Conservation (phyloP, 768 basidiomycete genomes). For the Lactarius hatsudake region DNA sequence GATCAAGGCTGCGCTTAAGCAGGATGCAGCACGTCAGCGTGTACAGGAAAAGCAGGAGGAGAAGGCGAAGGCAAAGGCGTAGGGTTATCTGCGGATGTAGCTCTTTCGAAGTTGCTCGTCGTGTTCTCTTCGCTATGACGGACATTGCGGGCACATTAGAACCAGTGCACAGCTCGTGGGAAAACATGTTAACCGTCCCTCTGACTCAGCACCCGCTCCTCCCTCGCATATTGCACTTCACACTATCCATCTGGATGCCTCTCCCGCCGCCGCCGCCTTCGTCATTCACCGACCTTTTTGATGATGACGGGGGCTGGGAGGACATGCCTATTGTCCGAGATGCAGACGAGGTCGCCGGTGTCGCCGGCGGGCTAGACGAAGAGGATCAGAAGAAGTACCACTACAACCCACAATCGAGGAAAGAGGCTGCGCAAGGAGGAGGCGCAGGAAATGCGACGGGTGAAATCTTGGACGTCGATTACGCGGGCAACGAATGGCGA, state of each 20-base stretch:
- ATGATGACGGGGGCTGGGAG: slow-evolving; percentile 79
- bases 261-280: slow-evolving; percentile 1
- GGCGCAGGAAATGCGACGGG: slow-evolving; percentile 78
- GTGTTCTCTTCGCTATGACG: not conserved
- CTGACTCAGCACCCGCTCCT: not conserved
- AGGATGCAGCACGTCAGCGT: slow-evolving; percentile 65
- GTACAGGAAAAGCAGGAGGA: slow-evolving; percentile 56
- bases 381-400: slow-evolving; percentile 85
- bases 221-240: slow-evolving; percentile 1
- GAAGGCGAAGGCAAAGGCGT: slow-evolving; percentile 30
- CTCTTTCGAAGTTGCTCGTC: not conserved
- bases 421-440: slow-evolving; percentile 21
- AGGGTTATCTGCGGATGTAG: not conserved
- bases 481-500: slow-evolving; percentile 78
- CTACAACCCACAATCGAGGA: slow-evolving; percentile 60
- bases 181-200: not conserved
- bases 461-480: slow-evolving; percentile 79
- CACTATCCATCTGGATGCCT: slow-evolving; percentile 9
- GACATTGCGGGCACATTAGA: not conserved
- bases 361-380: slow-evolving; percentile 70
- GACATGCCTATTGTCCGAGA: slow-evolving; percentile 89
- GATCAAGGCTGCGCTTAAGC: slow-evolving; percentile 64
- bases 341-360: slow-evolving; percentile 54
- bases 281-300: slow-evolving; percentile 14
- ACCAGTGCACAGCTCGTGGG: not conserved